These are phyloP conservation scores for Dothideomycetes sp. DNA, from an alignment of 2,329 filamentous ascomycete genomes.

Conservation along the genomic window DNA sequence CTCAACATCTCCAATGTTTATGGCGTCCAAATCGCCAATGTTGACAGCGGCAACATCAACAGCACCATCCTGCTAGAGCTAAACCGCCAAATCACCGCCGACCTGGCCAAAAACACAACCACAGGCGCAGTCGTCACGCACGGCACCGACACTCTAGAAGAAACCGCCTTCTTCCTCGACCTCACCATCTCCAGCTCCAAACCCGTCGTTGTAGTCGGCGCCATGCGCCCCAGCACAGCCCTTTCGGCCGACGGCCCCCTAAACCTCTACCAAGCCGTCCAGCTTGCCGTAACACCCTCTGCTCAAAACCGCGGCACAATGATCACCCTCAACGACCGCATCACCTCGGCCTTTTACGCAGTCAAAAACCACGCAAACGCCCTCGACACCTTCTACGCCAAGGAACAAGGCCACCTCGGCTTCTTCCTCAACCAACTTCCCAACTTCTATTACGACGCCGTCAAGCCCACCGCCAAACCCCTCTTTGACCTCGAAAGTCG, in stretches of 20 bases:
- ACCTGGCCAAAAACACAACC: conserved; percentile 33
- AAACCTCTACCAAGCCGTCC: conserved; percentile 51
- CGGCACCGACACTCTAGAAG: conserved; percentile 55
- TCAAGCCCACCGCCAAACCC: conserved; percentile 35
- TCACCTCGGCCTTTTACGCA: conserved; percentile 46
- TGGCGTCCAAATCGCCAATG: conserved; percentile 33
- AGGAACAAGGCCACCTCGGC: conserved; percentile 47
- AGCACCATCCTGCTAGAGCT: conserved; percentile 38
- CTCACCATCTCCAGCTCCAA: conserved; percentile 46
- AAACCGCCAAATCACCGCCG: conserved; percentile 36
- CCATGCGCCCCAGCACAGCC: conserved; percentile 53
- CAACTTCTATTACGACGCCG: conserved; percentile 48
- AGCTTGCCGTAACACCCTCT: conserved; percentile 37
- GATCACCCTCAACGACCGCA: conserved; percentile 52
- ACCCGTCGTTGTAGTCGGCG: conserved; percentile 49
- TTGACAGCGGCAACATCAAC: conserved; percentile 30
- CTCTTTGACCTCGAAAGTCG: conserved; percentile 30
- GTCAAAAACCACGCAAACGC: conserved; percentile 54
- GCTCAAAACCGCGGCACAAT: conserved; percentile 44
- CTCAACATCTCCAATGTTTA: conserved; percentile 43
- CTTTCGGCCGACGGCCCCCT: conserved; percentile 52
- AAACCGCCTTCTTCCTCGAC: conserved; percentile 53
- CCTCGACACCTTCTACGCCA: conserved; percentile 50
- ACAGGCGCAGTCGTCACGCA: conserved; percentile 49
- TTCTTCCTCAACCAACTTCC: conserved; percentile 47